Conservation (phyloP, 2,329 filamentous ascomycete genomes). For the Chaetomiaceae sp. region DNA sequence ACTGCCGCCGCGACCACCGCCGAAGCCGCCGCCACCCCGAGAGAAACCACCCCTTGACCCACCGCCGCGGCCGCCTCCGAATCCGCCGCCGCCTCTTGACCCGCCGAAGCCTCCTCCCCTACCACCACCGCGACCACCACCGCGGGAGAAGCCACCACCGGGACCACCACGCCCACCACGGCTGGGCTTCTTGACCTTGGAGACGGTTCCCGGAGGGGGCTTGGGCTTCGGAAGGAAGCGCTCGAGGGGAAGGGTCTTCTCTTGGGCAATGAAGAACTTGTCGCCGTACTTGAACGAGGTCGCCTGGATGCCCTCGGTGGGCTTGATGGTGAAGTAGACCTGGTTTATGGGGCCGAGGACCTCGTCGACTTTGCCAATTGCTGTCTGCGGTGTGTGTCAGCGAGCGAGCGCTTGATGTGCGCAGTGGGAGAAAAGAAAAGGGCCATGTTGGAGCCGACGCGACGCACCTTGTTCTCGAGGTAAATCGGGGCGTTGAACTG, state of each 20-base stretch:
- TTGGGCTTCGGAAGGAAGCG: slow-evolving; percentile 97
- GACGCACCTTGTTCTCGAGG: slow-evolving; percentile 85
- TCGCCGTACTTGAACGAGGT: slow-evolving; percentile 92
- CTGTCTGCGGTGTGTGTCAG: slow-evolving; percentile 44
- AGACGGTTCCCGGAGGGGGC: slow-evolving; percentile 57
- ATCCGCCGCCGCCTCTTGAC: slow-evolving; percentile 28
- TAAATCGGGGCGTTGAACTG: slow-evolving; percentile 99
- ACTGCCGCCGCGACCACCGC: slow-evolving; percentile 23
- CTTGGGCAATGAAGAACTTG: slow-evolving; percentile 92
- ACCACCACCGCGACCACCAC: slow-evolving; percentile 34
- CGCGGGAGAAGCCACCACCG: slow-evolving; percentile 30
- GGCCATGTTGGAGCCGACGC: neutral
- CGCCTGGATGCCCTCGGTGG: slow-evolving; percentile 91
- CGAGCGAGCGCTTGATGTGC: neutral
- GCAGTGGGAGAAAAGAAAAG: neutral
- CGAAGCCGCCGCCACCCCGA: slow-evolving; percentile 27
- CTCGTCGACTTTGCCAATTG: slow-evolving; percentile 96
- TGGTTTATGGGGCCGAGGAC: slow-evolving; percentile 96
- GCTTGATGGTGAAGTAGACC: slow-evolving; percentile 98
- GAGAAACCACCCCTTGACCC: slow-evolving; percentile 25
- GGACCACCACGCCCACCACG: slow-evolving; percentile 42
- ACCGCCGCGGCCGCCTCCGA: slow-evolving; percentile 28
- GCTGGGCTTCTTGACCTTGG: slow-evolving; percentile 56
- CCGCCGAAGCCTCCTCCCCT: slow-evolving; percentile 27
- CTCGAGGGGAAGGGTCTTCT: slow-evolving; percentile 92